Base-by-base conservation (phyloP, 345 rosid species). In the Eutrema heterophyllum region DNA sequence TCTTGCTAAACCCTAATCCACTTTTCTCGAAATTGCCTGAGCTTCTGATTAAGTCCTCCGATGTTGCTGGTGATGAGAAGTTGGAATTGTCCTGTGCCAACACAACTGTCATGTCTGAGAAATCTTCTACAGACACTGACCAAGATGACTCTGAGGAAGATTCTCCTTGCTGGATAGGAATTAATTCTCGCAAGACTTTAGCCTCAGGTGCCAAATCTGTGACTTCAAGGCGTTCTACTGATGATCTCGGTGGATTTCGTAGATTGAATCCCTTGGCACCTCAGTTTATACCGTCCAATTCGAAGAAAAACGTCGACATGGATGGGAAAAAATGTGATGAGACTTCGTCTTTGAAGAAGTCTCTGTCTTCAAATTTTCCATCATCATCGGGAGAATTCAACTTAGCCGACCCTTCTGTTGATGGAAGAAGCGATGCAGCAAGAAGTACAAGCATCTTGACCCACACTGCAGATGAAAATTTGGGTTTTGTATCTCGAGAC, bases 101-200 rank as follows among this genome's bases (percentile, higher is more conserved):
- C 24, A 54, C 46, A 41, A 24, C 39, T 55, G 48, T 39, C 9
- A 9, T 36, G 27, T 68, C 79, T 71, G 79, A 73, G 54, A 56
- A 58, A 52, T 64, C 80, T 36, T 72, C 64, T 38, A 27, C 38
- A 32, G 44, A 21, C 3, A 35, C 58, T 41, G 81, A 72, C 0
- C 53, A 70, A 55, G 77, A 74, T 56, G 87, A 85, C 59, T 77
- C 82, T 55, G 93, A 86, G 59, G 76, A 84, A 63, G 95, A 89
- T 79, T 80, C 88, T 63, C 89, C 95, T 48, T 87, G 92, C 75
- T 89, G 90, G 92, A 80, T 53, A 76, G 90, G 95, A 71, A 80
- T 58, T 16, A 64, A 26, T 40, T 58, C 50, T 61, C 35, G 53
- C 45, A 73, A 63, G 35, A 48, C 48, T 54, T 15, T 68, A 41